These are phyloP conservation scores for Astrephomene gubernaculifera DNA, from an alignment of 139 green algal genomes.

Conservation along the genomic window DNA sequence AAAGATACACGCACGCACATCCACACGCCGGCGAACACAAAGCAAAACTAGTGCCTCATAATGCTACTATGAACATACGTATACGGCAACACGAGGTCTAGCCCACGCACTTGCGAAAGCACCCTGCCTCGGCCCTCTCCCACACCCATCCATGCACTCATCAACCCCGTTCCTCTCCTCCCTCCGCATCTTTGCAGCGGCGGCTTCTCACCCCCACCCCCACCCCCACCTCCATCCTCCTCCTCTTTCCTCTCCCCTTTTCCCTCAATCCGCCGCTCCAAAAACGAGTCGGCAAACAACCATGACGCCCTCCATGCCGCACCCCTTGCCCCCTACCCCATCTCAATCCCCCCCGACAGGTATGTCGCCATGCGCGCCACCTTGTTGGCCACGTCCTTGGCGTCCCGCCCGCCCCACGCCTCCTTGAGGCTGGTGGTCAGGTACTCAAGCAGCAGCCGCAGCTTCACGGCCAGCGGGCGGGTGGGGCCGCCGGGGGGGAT, in stretches of 20 bases:
- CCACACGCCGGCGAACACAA: no score
- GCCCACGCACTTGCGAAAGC: no score
- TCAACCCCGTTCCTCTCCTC: no score
- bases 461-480: constrained; percentile 53
- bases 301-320: not conserved
- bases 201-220: no score
- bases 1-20: no score
- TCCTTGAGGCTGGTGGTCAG: constrained; percentile 32
- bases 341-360: constrained; percentile 51
- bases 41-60: no score
- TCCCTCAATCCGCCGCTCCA: not conserved
- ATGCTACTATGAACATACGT: no score
- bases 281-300: not conserved
- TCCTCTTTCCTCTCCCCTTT: not conserved
- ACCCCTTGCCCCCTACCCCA: constrained; percentile 19
- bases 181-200: no score
- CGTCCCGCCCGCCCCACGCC: constrained; percentile 33
- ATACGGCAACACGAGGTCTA: no score
- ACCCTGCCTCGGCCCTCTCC: no score
- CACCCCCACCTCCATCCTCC: not conserved
- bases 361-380: constrained; percentile 49
- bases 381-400: constrained; percentile 35
- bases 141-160: no score
- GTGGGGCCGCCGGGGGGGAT: constrained; percentile 4
- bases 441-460: constrained; percentile 53